Evolutionary conservation across 495 filamentous ascomycete genomes (phyloP).

Genomic region (Aspergillus sclerotioniger): DNA sequence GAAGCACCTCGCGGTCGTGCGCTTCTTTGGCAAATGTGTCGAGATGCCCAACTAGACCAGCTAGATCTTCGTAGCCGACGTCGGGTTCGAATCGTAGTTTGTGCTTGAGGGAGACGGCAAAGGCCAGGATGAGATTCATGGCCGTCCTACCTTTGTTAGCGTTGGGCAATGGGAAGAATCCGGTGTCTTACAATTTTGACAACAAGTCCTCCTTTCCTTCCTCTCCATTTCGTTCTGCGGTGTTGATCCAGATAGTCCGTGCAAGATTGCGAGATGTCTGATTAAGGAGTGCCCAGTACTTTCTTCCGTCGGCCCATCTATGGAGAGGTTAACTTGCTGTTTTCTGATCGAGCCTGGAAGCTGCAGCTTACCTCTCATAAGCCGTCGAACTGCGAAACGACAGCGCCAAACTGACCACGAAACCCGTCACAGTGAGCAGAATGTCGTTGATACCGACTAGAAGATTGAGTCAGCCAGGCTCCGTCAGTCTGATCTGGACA

Average conservation of each 20-base stretch:
- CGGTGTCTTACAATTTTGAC: conserved; percentile 55
- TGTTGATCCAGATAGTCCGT: conserved; percentile 76
- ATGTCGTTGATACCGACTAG: conserved; percentile 60
- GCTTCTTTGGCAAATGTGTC: conserved; percentile 66
- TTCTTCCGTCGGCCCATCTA: conserved; percentile 68
- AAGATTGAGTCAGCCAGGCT: not conserved
- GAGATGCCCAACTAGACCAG: conserved; percentile 41
- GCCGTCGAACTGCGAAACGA: conserved; percentile 83
- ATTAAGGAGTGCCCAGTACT: conserved; percentile 73
- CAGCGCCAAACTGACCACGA: conserved; percentile 80
- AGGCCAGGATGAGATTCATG: conserved; percentile 79
- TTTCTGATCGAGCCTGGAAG: not conserved
- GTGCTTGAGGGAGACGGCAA: conserved; percentile 74
- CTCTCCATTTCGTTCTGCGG: conserved; percentile 62
- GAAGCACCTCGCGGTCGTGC: conserved; percentile 47
- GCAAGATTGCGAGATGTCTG: conserved; percentile 71
- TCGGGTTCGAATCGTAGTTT: conserved; percentile 87
- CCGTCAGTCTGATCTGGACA: not conserved
- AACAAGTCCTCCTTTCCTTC: conserved; percentile 66
- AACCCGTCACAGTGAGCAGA: conserved; percentile 81
- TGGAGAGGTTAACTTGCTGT: conserved; percentile 4
- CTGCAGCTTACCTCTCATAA: conserved; percentile 62
- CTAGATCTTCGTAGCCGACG: conserved; percentile 66
- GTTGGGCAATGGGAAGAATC: not conserved
- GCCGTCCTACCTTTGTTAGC: conserved; percentile 51